Conservation (phyloP, 179 eudicot species). For the Actinidia chinensis region DNA sequence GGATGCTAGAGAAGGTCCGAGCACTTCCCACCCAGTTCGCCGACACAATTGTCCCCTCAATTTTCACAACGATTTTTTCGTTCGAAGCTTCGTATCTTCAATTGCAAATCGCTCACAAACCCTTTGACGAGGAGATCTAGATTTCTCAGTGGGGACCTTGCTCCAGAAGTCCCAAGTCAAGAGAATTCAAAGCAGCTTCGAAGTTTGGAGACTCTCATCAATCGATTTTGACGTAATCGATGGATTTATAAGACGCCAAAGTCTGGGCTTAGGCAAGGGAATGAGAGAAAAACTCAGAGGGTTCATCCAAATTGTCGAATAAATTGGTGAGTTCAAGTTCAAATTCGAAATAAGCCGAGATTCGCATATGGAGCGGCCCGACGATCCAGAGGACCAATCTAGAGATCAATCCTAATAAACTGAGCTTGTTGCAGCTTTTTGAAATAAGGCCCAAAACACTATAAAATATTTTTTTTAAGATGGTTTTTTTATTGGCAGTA, state of each 20-base stretch:
- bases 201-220: conserved; percentile 69
- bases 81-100: conserved; percentile 88
- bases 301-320: conserved; percentile 44
- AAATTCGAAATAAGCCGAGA: conserved; percentile 40
- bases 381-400: no score
- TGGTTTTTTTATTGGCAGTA: no score
- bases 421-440: no score
- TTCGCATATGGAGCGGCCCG: no score
- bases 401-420: no score
- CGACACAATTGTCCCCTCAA: conserved; percentile 54
- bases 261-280: conserved; percentile 45
- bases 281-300: conserved; percentile 40
- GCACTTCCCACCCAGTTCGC: conserved; percentile 49
- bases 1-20: no score
- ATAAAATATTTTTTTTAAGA: no score
- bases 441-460: no score
- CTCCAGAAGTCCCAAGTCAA: conserved; percentile 78
- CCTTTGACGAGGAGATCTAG: conserved; percentile 57
- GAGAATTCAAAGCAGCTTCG: conserved; percentile 96
- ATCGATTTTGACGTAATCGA: conserved; percentile 72
- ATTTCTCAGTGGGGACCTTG: conserved; percentile 64
- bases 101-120: conserved; percentile 81
- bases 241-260: conserved; percentile 61
- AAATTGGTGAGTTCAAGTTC: conserved; percentile 32
- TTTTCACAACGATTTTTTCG: conserved; percentile 72